Base-by-base conservation (phyloP, 2,329 filamentous ascomycete genomes). In the Arthroderma sp. region DNA sequence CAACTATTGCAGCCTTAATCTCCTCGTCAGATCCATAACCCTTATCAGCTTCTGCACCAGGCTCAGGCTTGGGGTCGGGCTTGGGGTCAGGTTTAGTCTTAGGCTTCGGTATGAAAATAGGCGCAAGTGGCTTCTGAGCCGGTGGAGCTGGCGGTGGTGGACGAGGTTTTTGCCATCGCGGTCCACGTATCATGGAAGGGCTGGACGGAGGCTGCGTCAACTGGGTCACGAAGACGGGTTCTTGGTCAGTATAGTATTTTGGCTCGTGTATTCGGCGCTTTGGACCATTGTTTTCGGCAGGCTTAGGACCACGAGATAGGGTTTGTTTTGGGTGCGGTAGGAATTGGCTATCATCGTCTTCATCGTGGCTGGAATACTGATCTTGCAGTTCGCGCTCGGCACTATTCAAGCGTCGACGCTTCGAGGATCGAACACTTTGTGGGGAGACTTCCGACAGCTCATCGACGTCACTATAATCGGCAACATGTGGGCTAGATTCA, bases 131-230 rank as follows among this genome's bases (percentile, higher is more conserved):
- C n/a, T 10, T 11, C 6, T 41, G 43, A 32, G 38, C 48, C 30
- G 33, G 30, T 34, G 51, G 43, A 6, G 38, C 42, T 28, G 46
- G 44, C 22, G 44, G 38, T 30, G 51, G 49, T 4, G 42, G 38
- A 34, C 57, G 60, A 10, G 66, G 64, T 48, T 68, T 71, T 49
- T 64, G 69, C 66, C 70, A 74, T 46, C 70, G 65, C 7, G 71
- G 66, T 1, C 70, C 70, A 50, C 71, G 65, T 44, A 73, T 70
- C 48, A 65, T 60, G 42, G 70, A 72, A 2, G 72, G 72, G 48
- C 69, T 72, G 1, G 71, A 73, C 43, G 60, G 58, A 34, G 68
- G 65, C 43, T 68, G 66, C 4, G 68, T 69, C 38, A 69, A 58
- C 50, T 71, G 68, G 0, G 67, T 70, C 11, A 70, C 67, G 45